Base-by-base conservation (phyloP, 2,329 filamentous ascomycete species). In the Microdochium bolleyi region DNA sequence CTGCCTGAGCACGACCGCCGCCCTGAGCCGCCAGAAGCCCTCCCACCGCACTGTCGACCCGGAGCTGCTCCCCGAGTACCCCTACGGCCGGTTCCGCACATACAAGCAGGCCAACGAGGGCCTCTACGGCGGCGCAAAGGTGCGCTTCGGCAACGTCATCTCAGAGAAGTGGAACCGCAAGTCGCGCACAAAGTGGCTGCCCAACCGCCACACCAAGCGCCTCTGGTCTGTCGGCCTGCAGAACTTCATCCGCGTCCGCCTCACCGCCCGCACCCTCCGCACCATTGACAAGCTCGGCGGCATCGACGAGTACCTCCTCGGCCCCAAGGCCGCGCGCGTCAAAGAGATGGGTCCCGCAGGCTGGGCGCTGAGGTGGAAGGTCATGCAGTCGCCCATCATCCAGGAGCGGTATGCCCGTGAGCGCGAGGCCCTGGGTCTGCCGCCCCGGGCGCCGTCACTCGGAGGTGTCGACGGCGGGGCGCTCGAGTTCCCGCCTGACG, bases 231-330 rank as follows among this genome's bases (percentile, higher is more conserved):
- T 78, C 9, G 73, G 80, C 0, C 72, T 94, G 53, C 74, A 77
- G 57, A 78, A 77, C 57, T 79, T 76, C 61, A 74, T 94, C 52
- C 83, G 84, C 67, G 78, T 88, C 38, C 79, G 84, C 56, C 75
- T 92, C 53, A 89, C 85, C 7, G 77, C 87, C 41, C 79, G 82
- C 53, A 87, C 90, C 24, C 75, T 87, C 61, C 77, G 82, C 64
- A 85, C 84, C 34, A 88, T 97, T 64, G 84, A 89, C 66, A 92
- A 91, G 67, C 83, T 87, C 56, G 92, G 92, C 55, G 91, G 94
- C 8, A 77, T 99, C 58, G 94, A 99, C 69, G 84, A 91, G 64
- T 99, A 99, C 72, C 76, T 99, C 48, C 76, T 96, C 44, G 91
- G 90, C 60, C 80, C 84, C 67, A 94, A 90, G 72, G 75, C 86